phyloP scores from a whole-genome alignment of 2,329 filamentous ascomycete species.

The Grosmannia clavigera region DNA sequence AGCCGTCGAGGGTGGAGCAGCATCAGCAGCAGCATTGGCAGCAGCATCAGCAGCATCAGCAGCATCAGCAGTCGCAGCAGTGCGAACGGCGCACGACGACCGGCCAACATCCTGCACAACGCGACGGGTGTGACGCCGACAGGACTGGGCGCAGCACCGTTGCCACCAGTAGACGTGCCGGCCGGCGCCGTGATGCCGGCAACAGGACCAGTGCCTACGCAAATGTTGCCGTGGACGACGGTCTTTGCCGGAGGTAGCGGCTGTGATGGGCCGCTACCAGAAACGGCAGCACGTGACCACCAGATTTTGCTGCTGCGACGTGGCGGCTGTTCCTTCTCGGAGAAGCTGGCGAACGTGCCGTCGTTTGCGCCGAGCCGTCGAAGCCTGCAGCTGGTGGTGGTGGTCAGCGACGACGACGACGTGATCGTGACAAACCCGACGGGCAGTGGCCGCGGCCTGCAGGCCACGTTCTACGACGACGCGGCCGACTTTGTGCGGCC shows the following conservation, averaged over 20 bases:
- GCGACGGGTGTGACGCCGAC: conserved; percentile 22
- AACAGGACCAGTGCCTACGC: conserved; percentile 21
- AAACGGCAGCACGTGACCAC: conserved; percentile 41
- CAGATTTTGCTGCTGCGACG: conserved; percentile 73
- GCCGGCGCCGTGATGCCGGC: conserved; percentile 19
- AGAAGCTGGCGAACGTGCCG: conserved; percentile 79
- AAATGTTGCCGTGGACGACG: conserved; percentile 51
- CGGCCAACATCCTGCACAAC: conserved; percentile 23
- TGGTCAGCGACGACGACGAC: conserved; percentile 52
- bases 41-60: no score
- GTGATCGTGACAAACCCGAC: neutral
- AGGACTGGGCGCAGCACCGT: conserved; percentile 36
- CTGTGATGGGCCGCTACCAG: conserved; percentile 47
- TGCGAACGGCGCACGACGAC: neutral
- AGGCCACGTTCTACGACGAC: conserved; percentile 16
- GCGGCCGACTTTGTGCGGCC: conserved; percentile 37
- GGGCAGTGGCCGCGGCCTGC: conserved; percentile 6
- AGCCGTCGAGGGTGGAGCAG: neutral
- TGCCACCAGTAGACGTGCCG: conserved; percentile 29
- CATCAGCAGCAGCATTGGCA: no score
- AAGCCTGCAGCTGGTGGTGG: conserved; percentile 67
- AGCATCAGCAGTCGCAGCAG: no score
- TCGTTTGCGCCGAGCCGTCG: conserved; percentile 48
- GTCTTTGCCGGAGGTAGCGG: conserved; percentile 60
- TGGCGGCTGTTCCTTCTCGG: conserved; percentile 71